Base-by-base conservation (phyloP, 495 filamentous ascomycete genomes). In the Xylona heveae region DNA sequence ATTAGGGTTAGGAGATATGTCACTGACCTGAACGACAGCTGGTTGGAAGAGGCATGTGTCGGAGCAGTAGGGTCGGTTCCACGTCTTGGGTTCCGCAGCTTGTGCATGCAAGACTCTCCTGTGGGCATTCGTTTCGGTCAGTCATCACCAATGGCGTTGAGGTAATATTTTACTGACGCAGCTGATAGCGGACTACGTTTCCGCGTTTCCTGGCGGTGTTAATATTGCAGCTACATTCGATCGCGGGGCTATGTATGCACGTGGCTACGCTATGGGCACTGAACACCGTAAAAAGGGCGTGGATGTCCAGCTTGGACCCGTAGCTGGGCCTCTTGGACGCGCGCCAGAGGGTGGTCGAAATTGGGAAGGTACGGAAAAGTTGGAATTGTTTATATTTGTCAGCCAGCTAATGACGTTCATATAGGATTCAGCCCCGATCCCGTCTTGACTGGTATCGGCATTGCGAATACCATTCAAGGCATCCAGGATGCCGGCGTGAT, bases 81-180 rank as follows among this genome's bases (percentile, higher is more conserved):
- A 30, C 68, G 85, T 37, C 62, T 93, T 10, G 75, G 74, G 24
- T 75, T 94, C 46, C 67, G 65, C 33, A 63, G 70, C 23, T 49
- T 93, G 32, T 97, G 88, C 52, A 59, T 90, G 63, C 81, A 97
- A 43, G 88, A 97, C 47, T 71, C 74, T 20, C 85, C 88, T 3
- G 57, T 94, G 7, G 88, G 88, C 36, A 57, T 97, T 30, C 74
- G 85, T 33, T 58, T 66, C 27, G 55, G 71, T 72, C 60, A 38
- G 60, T 44, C 24, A n/a, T n/a, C n/a, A n/a, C 24, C 28, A 24
- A 1, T 25, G 5, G 14, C 9, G 30, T 4, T 4, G 4, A 10
- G 16, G 31, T 35, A n/a, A 13, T 12, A 16, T 8, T 33, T 31
- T 28, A 18, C 10, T 20, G 12, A 10, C 6, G 20, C 6, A 18